A percentile compares a stretch with the other conserved stretches of the same genome.
Conservation (phyloP, 495 filamentous ascomycete species). For the Podospora didyma region DNA sequence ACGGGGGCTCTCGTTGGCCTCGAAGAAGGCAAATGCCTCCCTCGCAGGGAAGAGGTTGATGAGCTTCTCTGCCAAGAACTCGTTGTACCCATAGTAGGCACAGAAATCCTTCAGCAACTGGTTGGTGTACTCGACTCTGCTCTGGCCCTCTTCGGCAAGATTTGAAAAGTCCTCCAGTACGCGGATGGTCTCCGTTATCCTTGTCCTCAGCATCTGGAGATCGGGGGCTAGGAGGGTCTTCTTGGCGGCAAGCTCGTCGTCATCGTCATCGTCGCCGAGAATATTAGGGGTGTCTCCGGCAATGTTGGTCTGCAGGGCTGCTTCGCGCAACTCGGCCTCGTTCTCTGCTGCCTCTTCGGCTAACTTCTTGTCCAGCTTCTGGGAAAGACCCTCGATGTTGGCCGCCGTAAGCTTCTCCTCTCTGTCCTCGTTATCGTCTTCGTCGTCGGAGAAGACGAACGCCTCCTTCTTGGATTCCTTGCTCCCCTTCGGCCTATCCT, state of each 20-base stretch:
- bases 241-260: conserved; percentile 41
- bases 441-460: conserved; percentile 91
- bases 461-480: conserved; percentile 40
- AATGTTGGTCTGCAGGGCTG: conserved; percentile 94
- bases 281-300: conserved; percentile 72
- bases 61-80: conserved; percentile 36
- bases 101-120: conserved; percentile 90
- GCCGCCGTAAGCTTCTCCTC: conserved; percentile 92
- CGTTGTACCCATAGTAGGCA: conserved; percentile 87
- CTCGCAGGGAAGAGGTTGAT: conserved; percentile 81
- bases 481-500: conserved; percentile 45
- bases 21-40: conserved; percentile 97
- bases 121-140: conserved; percentile 78
- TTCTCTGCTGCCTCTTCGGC: conserved; percentile 72
- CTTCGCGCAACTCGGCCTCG: conserved; percentile 75
- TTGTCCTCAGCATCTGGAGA: conserved; percentile 80
- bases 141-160: conserved; percentile 69
- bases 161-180: conserved; percentile 84
- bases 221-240: conserved; percentile 70
- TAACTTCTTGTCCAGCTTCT: conserved; percentile 68
- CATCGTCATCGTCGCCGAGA: conserved; percentile 52
- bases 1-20: conserved; percentile 87
- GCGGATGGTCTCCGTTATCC: conserved; percentile 90
- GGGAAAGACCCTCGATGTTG: conserved; percentile 88
- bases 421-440: conserved; percentile 80